These are phyloP conservation scores for Jasminum sambac DNA, from an alignment of 257 asterid genomes.

Conservation along the genomic window DNA sequence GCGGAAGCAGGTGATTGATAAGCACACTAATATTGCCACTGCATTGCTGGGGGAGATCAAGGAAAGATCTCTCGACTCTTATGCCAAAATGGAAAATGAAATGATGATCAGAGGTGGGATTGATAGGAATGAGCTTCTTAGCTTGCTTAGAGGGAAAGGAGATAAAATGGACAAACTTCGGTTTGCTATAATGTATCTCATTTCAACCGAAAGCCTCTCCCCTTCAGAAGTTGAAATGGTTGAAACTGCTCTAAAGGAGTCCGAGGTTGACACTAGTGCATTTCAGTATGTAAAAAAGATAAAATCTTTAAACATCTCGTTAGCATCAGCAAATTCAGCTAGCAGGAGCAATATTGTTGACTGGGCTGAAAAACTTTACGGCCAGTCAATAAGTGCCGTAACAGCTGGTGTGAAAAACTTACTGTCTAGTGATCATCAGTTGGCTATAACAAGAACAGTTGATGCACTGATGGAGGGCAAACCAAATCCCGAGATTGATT, in stretches of 20 bases:
- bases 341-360: constrained; percentile 87
- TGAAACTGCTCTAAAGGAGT: constrained; percentile 75
- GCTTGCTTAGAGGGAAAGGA: constrained; percentile 88
- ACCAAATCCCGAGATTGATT: constrained; percentile 83
- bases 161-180: constrained; percentile 65
- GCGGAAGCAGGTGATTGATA: constrained; percentile 79
- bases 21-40: constrained; percentile 90
- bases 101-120: constrained; percentile 88
- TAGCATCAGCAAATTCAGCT: constrained; percentile 85
- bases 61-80: constrained; percentile 75
- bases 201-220: constrained; percentile 70
- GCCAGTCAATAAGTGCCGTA: constrained; percentile 89
- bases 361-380: constrained; percentile 97
- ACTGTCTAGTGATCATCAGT: constrained; percentile 81
- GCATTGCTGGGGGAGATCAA: constrained; percentile 67
- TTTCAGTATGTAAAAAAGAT: constrained; percentile 95
- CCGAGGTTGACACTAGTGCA: constrained; percentile 87
- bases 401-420: constrained; percentile 94
- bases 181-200: constrained; percentile 74
- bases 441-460: constrained; percentile 81
- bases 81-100: constrained; percentile 81
- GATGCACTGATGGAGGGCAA: constrained; percentile 98
- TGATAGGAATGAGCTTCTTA: constrained; percentile 76
- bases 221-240: constrained; percentile 81
- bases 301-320: constrained; percentile 76